A percentile compares a stretch with the other conserved stretches of the same genome.
Conservation (phyloP, 2,329 filamentous ascomycete genomes). For the Atkinsonella hypoxylon region DNA sequence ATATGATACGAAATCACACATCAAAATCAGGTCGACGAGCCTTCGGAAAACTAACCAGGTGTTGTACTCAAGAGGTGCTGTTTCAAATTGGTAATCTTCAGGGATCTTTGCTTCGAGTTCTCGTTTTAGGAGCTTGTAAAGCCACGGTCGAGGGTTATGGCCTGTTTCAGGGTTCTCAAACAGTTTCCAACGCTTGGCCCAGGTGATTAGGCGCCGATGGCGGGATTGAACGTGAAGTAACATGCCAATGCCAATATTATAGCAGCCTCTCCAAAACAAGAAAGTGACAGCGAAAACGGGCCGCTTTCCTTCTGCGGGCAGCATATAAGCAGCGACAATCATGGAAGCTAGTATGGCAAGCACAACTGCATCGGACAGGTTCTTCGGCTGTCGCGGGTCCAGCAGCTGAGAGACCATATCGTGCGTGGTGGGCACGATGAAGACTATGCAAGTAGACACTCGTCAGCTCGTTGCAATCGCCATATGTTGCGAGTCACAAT, state of each 20-base stretch:
- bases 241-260: constrained; percentile 89
- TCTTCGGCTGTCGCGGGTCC: constrained; percentile 90
- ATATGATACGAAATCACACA: constrained; percentile 98
- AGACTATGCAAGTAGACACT: constrained; percentile 46
- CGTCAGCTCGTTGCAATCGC: constrained; percentile 6
- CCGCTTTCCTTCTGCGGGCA: constrained; percentile 58
- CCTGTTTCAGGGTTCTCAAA: constrained; percentile 77
- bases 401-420: constrained; percentile 98
- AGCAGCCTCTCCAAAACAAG: constrained; percentile 81
- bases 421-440: constrained; percentile 89
- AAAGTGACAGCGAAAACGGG: constrained; percentile 76
- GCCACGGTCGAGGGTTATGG: constrained; percentile 66
- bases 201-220: constrained; percentile 71
- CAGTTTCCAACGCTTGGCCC: constrained; percentile 75
- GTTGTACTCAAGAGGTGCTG: constrained; percentile 95
- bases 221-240: constrained; percentile 84
- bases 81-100: constrained; percentile 84
- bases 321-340: constrained; percentile 58
- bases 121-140: constrained; percentile 73
- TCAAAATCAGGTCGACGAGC: constrained; percentile 90
- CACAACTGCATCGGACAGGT: constrained; percentile 73
- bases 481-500: no score
- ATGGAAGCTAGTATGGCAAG: constrained; percentile 66
- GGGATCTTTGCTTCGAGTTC: constrained; percentile 94
- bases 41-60: constrained; percentile 95